These are phyloP conservation scores for Mycena metata DNA, from an alignment of 768 basidiomycete genomes.

Conservation along the genomic window DNA sequence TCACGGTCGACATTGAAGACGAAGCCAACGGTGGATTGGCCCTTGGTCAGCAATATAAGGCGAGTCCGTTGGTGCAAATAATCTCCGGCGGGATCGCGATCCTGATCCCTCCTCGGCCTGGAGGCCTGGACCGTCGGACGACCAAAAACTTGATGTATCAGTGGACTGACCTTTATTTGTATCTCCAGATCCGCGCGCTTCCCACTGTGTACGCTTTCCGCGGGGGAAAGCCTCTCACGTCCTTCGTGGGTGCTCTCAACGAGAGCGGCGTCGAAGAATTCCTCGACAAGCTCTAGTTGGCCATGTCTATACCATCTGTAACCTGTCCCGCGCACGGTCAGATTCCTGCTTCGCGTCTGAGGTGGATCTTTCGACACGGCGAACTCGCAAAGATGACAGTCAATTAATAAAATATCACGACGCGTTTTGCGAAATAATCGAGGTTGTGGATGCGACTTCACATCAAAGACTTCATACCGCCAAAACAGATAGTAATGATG, in stretches of 20 bases:
- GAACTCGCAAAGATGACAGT: too few species aligned
- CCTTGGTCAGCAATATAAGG: constrained; percentile 68
- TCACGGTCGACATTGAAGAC: constrained; percentile 75
- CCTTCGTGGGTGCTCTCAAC: constrained; percentile 74
- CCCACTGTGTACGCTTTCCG: constrained; percentile 86
- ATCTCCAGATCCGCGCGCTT: constrained; percentile 72
- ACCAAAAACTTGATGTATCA: too few species aligned
- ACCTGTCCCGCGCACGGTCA: background rate
- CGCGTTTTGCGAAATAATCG: too few species aligned
- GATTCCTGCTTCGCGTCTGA: too few species aligned
- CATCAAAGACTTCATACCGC: background rate
- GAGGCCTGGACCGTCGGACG: too few species aligned
- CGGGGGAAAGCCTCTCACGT: constrained; percentile 67
- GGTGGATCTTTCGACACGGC: too few species aligned
- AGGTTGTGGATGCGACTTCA: too few species aligned
- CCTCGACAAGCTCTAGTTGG: constrained; percentile 55
- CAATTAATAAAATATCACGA: too few species aligned
- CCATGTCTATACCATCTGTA: constrained; percentile 10
- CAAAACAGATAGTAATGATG: background rate
- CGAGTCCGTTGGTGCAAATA: constrained; percentile 41
- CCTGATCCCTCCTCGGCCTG: too few species aligned
- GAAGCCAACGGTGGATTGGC: constrained; percentile 60
- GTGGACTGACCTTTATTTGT: too few species aligned
- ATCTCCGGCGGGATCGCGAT: background rate
- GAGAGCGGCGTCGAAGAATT: constrained; percentile 60